Evolutionary conservation across 2,329 filamentous ascomycete genomes (phyloP), one percentile per base, ranked within the genome.

Genomic region (Keithomyces neogunnii): DNA sequence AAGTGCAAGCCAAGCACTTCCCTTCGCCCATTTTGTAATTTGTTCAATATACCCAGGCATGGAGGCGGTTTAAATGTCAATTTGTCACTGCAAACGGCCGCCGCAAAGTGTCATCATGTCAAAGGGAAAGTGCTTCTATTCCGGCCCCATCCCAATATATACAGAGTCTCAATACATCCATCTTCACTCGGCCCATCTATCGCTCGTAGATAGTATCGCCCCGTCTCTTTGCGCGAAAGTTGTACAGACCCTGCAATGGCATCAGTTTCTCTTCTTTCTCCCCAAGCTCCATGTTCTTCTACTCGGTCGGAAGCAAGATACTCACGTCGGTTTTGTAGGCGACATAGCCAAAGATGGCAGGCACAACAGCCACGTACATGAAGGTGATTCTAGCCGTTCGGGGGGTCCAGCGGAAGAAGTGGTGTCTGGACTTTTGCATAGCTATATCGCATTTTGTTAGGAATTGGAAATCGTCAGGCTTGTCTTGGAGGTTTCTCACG

Each of bases 361-460:
- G 93, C 43, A 96, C 80, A 50, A 85, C 73, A 35, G 84, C 73
- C 53, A 86, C 79, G 70, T 92, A 96, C 57, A 85, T 75, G 66
- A 96, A 82, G 4, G 85, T 84, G 63, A 96, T 70, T 73, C 81
- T 83, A 32, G 89, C 89, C 45, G 89, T 95, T 63, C 87, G 80
- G 49, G 83, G 80, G 36, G 87, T 97, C 89, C 89, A 97, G 70
- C 89, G 82, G 81, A 97, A 99, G 81, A 89, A 96, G 73, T 89
- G 89, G 81, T 91, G 86, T 59, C 93, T 86, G 75, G 88, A 89
- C 64, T 80, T 76, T 64, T 80, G 82, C 83, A 96, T 88, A 68
- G 86, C 91, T 96, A 63, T 61, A 53, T 44, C 8, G 36, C 53
- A 45, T 30, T 19, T 48, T 44, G 60, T 66, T 62, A 67, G 60